Base-by-base conservation (phyloP, 75 land plant genomes). In the Pinus albicaulis region DNA sequence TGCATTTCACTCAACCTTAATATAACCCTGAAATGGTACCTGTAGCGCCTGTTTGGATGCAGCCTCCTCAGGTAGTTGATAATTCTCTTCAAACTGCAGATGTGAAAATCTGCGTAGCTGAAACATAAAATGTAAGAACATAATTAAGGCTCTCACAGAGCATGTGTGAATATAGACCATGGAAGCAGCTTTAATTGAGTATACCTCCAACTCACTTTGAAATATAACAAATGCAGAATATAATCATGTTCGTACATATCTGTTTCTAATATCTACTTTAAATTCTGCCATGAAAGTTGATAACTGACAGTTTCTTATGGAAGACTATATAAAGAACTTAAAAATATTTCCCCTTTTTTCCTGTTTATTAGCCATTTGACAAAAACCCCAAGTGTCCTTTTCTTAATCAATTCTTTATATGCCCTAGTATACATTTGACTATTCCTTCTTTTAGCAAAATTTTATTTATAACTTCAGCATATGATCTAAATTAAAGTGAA, bases 11-110 rank as follows among this genome's bases (percentile, higher is more conserved):
- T 68, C 71, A 41, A 20, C 52, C 71, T 4, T 68, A 48, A 68
- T 52, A 41, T 23, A 13, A 68, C 11, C 22, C n/a, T 41, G 52
- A 41, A 20, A 41, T 16, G 36, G 70, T 41, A 68, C 71, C 71
- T 68, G 52, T 7, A 68, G 41, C n/a, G 71, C 71, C 52, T 68
- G 71, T 41, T 68, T 68, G 12, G 52, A 36, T 38, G 71, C 71
- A 38, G 24, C 48, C 13, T 68, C 71, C 22, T 41, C 48, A 68
- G 71, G 71, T 68, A 68, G 23, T 52, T 68, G 71, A 41, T 68
- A 68, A 68, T 68, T 19, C 71, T 68, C 11, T 68, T 41, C 71
- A 41, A 68, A 68, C 52, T 68, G 71, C 52, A 68, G 52, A 68
- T 68, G 71, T 36, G 71, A 68, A 68, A 68, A 68, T 8, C 71